These are phyloP conservation scores for Pulveroboletus sp. DNA, from an alignment of 768 basidiomycete genomes.

Conservation along the genomic window DNA sequence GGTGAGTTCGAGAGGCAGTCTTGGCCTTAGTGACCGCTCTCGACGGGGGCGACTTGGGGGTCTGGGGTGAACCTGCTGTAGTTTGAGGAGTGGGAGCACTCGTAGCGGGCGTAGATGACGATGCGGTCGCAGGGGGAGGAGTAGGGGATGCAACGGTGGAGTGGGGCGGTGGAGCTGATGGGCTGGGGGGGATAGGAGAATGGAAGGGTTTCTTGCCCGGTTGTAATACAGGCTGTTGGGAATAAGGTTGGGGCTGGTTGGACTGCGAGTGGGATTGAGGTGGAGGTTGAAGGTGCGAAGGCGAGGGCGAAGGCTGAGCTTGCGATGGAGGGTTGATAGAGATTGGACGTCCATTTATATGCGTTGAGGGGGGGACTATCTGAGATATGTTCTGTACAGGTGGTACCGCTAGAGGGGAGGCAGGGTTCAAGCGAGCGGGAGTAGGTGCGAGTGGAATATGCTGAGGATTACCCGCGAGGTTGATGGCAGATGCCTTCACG, in stretches of 20 bases:
- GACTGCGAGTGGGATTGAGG: conserved; percentile 11
- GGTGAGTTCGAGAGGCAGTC: conserved; percentile 17
- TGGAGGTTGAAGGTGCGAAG: conserved; percentile 6
- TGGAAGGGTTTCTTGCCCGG: conserved; percentile 17
- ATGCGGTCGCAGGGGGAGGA: conserved; percentile 42
- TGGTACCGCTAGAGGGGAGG: conserved; percentile 20
- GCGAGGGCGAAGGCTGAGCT: conserved; percentile 7
- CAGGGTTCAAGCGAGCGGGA: conserved; percentile 1
- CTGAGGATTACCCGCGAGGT: conserved; percentile 4
- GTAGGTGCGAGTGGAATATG: neutral
- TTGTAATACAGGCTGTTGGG: conserved; percentile 9
- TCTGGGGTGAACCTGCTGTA: conserved; percentile 55
- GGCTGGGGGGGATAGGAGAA: conserved; percentile 20
- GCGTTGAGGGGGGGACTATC: conserved; percentile 21
- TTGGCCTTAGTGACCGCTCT: conserved; percentile 52
- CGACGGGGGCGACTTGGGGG: conserved; percentile 68
- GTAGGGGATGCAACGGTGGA: conserved; percentile 32
- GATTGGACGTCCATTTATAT: conserved; percentile 26
- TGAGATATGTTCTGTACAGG: conserved; percentile 17
- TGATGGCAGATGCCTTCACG: conserved; percentile 16
- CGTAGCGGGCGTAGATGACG: conserved; percentile 51
- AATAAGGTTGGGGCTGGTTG: conserved; percentile 4
- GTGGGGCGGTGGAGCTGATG: conserved; percentile 16
- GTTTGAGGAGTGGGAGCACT: conserved; percentile 40
- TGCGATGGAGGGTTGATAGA: conserved; percentile 29